Base-by-base conservation (phyloP, 768 basidiomycete species). In the Phallus indusiatus region DNA sequence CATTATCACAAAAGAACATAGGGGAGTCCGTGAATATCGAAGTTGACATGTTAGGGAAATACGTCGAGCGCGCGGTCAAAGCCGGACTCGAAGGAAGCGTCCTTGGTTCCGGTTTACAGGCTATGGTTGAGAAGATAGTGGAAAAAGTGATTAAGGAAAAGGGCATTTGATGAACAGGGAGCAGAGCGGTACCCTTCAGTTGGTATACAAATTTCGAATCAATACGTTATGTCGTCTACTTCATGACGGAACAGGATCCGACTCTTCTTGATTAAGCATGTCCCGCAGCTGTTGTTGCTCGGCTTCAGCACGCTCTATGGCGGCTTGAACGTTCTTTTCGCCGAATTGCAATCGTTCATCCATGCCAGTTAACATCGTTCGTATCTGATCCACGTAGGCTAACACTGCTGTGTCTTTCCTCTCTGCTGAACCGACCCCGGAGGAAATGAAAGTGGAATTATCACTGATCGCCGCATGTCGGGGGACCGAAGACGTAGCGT, bases 11-110 rank as follows among this genome's bases (percentile, higher is more conserved):
- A 61, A 99, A 98, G 71, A 64, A 65, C 2, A 69, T 88, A 1
- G 94, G 94, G 0, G 81, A 81, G 51, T 87, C 79, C 65, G 94
- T 98, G 54, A 99, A 99, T 67, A 81, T 99, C 60, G 96, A 99
- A 74, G 93, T 87, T 48, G 93, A 96, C 69, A 91, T 93, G 83
- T 84, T 94, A 18, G 93, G 90, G 16, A 95, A 95, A 71, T 93
- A 90, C 63, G 89, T 94, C 4, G 81, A 81, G 67, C 93, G 93
- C 76, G 86, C 90, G 57, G 88, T 94, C 1, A 67, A 72, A 14
- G 85, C 86, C 46, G 83, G 82, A 54, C 72, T 90, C 47, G 78
- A 79, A 7, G 83, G 82, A 1, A 69, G n/a, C 3, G 37, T 28
- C 14, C 75, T 73, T 6, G 82, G 59, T 16, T 50, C 74, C 34